Percentiles rank a stretch among this genome's conserved stretches.
These are phyloP conservation scores for Toxoplasma gondii DNA, from an alignment of 169 alveolate species.

Conservation along the genomic window DNA sequence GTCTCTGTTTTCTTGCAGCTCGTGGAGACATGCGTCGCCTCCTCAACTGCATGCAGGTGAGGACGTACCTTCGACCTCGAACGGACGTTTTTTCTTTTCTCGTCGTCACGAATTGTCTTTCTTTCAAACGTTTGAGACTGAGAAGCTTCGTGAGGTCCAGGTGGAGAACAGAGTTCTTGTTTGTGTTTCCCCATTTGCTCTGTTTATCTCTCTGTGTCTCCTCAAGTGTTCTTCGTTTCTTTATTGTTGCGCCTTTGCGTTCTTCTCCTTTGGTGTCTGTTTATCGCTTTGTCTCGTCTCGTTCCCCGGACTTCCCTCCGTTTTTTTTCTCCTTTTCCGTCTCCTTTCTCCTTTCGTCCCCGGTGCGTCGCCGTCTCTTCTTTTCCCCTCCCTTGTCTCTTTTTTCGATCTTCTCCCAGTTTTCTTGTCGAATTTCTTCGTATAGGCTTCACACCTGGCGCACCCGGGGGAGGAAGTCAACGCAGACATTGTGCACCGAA, in stretches of 20 bases:
- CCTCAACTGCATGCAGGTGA: conserved; percentile 92
- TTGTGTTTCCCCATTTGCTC: too few relatives aligned
- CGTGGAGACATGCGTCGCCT: conserved; percentile 98
- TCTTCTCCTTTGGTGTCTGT: too few relatives aligned
- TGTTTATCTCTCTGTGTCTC: too few relatives aligned
- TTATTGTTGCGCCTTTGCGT: too few relatives aligned
- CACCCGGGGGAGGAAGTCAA: conserved; percentile 50
- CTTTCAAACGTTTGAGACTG: background rate
- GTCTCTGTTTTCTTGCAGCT: conserved; percentile 78
- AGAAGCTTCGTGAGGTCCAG: too few relatives aligned
- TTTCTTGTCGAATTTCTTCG: background rate
- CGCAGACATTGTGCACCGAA: conserved; percentile 65
- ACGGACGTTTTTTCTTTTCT: background rate
- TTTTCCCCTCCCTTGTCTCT: too few relatives aligned
- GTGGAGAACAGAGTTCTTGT: too few relatives aligned
- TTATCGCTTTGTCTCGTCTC: too few relatives aligned
- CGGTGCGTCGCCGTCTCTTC: background rate
- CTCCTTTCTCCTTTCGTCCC: background rate
- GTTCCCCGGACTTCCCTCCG: too few relatives aligned
- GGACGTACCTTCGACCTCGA: background rate
- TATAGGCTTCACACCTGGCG: conserved; percentile 57
- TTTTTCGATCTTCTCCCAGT: background rate
- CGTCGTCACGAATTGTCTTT: background rate
- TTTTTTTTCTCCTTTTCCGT: background rate
- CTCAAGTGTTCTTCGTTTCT: too few relatives aligned